phyloP scores from a whole-genome alignment of 2,329 filamentous ascomycete species.

The Amauroascus verrucosus region DNA sequence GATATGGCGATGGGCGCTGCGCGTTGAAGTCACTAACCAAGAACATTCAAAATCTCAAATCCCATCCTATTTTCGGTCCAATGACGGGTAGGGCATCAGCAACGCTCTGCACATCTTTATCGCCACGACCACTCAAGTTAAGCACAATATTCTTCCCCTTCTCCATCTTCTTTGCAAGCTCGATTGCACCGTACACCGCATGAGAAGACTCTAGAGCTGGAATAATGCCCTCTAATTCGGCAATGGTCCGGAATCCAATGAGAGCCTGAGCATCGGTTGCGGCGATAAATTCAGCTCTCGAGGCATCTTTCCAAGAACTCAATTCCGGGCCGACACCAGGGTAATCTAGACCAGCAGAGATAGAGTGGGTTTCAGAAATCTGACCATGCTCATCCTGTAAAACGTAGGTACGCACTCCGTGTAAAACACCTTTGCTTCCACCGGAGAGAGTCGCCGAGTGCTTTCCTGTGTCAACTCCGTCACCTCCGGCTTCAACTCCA shows the following conservation, averaged over 20 bases:
- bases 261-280: slow-evolving; percentile 90
- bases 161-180: slow-evolving; percentile 85
- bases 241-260: slow-evolving; percentile 71
- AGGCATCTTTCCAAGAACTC: slow-evolving; percentile 80
- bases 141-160: slow-evolving; percentile 87
- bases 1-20: too few species aligned
- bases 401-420: slow-evolving; percentile 92
- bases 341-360: slow-evolving; percentile 94
- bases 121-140: slow-evolving; percentile 82
- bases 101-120: slow-evolving; percentile 98
- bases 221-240: slow-evolving; percentile 89
- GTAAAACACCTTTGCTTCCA: slow-evolving; percentile 82
- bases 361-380: slow-evolving; percentile 88
- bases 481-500: slow-evolving; percentile 90
- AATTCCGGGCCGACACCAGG: slow-evolving; percentile 93
- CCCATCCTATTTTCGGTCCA: slow-evolving; percentile 75
- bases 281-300: slow-evolving; percentile 76
- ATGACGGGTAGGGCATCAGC: slow-evolving; percentile 84
- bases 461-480: slow-evolving; percentile 72
- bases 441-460: slow-evolving; percentile 83
- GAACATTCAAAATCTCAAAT: slow-evolving; percentile 45
- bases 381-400: slow-evolving; percentile 88
- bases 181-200: slow-evolving; percentile 77
- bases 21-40: background rate
- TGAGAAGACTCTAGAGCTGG: slow-evolving; percentile 90